Evolutionary conservation across 176 grass and related monocot species (phyloP), one percentile per base, ranked within the genome.

Genomic region (Canna indica): DNA sequence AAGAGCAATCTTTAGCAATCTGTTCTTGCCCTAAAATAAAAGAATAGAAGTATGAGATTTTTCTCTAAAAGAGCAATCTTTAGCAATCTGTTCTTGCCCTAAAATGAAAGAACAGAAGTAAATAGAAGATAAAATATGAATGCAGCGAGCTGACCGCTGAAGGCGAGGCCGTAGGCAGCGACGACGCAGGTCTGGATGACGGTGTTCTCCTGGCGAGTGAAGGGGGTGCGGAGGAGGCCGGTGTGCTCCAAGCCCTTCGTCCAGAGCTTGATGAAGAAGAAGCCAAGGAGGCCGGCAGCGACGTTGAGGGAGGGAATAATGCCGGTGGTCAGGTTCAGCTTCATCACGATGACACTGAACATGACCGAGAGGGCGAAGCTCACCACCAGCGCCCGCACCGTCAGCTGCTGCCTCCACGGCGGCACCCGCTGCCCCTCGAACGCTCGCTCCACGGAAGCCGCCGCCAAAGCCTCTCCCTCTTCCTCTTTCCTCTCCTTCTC

Each of bases 271-370:
- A 86, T 41, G 48, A 84, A 73, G 83, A 94, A 94, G 83, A 82
- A 94, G 41, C 75, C 76, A 46, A 94, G 83, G 48, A 89, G 79
- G 63, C 90, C 77, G 28, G 90, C 83, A 0, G 83, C 83, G 68
- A 88, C 85, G 76, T 95, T 95, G 71, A 95, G 85, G 47, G 85
- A 95, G 2, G 87, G 91, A 77, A 88, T 84, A 80, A 95, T 83
- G 57, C 91, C 87, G 16, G 87, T 91, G 44, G 91, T 91, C 54
- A 95, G 91, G 81, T 72, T 79, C 26, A 95, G 78, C 85, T 95
- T 95, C 87, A 95, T 95, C 4, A 90, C 80, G 68, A 88, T 91
- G 52, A 95, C 38, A 72, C 69, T 85, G 44, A 95, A 76, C 75
- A 91, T 45, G 47, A 85, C 22, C 36, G 83, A 61, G 25, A 95